phyloP scores from a whole-genome alignment of 768 basidiomycete species.

The Pisolithus microcarpus region DNA sequence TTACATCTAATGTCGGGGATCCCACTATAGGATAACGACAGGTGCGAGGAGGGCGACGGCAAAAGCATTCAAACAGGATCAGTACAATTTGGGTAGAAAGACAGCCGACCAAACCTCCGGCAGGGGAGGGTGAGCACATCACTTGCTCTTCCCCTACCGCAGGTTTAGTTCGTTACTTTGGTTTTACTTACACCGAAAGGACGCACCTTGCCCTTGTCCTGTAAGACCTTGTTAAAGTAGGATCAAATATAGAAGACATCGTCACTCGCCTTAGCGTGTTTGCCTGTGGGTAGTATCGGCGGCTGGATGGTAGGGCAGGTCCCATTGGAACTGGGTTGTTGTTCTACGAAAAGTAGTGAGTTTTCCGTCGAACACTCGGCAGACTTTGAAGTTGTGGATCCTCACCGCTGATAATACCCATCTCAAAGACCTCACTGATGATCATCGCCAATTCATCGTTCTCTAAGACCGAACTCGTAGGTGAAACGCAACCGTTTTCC shows the following conservation, averaged over 20 bases:
- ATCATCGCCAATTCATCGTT: conserved; percentile 23
- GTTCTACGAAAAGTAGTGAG: neutral
- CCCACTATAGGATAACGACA: neutral
- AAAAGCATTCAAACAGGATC: neutral
- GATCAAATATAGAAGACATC: neutral
- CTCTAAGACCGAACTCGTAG: conserved; percentile 19
- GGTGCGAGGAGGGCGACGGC: neutral
- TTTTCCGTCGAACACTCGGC: too few species aligned
- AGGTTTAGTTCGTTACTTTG: neutral
- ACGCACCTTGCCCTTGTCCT: neutral
- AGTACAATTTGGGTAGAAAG: neutral
- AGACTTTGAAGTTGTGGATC: neutral
- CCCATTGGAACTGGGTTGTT: neutral
- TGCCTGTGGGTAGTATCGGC: too few species aligned
- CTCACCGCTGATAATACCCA: conserved; percentile 8
- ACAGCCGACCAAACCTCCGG: neutral
- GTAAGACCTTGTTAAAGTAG: neutral
- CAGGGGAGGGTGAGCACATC: neutral
- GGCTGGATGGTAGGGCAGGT: neutral
- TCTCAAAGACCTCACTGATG: conserved; percentile 28
- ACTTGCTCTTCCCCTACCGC: conserved; percentile 1
- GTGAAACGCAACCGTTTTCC: conserved; percentile 21
- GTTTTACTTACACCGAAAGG: neutral
- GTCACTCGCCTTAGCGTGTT: too few species aligned
- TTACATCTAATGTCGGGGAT: too few species aligned